These are phyloP conservation scores for Amphicarpaea edgeworthii DNA, from an alignment of 306 rosid genomes.

Conservation along the genomic window DNA sequence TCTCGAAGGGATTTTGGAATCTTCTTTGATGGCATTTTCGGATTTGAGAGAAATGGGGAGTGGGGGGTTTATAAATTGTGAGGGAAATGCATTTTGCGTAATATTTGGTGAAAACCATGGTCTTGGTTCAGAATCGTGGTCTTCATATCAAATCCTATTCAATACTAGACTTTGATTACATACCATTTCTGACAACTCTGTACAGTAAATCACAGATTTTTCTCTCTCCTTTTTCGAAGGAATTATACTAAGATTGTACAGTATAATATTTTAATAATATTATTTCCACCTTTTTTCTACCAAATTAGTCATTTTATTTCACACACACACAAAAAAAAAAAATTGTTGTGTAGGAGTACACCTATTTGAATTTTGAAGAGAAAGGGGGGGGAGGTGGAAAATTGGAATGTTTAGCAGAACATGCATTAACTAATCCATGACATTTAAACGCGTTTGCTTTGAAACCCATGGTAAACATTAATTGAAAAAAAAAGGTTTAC, in stretches of 20 bases:
- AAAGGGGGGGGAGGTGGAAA: neutral
- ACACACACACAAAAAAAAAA: too few species aligned
- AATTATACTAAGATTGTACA: neutral
- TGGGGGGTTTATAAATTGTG: neutral
- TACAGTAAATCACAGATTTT: slow-evolving; percentile 30
- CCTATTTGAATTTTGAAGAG: too few species aligned
- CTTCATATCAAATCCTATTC: slow-evolving; percentile 18
- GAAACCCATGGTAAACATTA: slow-evolving; percentile 37
- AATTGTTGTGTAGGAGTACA: too few species aligned
- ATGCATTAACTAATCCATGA: slow-evolving; percentile 22
- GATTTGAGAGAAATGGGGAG: neutral
- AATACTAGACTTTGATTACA: neutral
- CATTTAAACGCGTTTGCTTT: slow-evolving; percentile 22
- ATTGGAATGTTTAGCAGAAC: neutral
- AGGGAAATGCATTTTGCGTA: neutral
- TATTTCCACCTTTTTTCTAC: neutral
- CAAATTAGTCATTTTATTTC: neutral
- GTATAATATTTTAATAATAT: neutral
- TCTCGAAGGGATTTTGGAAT: slow-evolving; percentile 57
- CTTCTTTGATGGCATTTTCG: slow-evolving; percentile 49
- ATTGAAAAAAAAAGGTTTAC: slow-evolving; percentile 3
- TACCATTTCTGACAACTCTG: slow-evolving; percentile 25
- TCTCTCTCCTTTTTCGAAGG: neutral
- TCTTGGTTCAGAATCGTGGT: slow-evolving; percentile 24
- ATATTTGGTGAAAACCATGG: neutral